A percentile compares a stretch with the other conserved stretches of the same genome.
Conservation (phyloP, 331 rosid genomes). For the Malus hybrid region DNA sequence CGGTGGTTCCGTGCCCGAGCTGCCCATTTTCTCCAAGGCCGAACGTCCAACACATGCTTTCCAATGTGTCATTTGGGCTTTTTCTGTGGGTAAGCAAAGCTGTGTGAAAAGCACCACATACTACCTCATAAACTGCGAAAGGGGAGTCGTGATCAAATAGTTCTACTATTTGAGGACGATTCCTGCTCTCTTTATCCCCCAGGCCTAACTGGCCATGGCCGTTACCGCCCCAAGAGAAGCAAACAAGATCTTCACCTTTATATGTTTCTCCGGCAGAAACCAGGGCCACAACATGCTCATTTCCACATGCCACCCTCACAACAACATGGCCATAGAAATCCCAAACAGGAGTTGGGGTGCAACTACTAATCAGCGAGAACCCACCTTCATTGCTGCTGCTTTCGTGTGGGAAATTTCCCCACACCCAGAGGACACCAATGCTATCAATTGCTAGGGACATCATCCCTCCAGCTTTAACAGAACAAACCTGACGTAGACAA, state of each 20-base stretch:
- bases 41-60: constrained; percentile 72
- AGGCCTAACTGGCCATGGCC: constrained; percentile 77
- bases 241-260: constrained; percentile 48
- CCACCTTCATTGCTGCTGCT: constrained; percentile 31
- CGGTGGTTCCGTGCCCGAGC: constrained; percentile 85
- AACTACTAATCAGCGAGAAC: constrained; percentile 42
- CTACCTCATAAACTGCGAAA: constrained; percentile 55
- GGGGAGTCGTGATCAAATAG: constrained; percentile 43
- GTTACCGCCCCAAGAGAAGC: constrained; percentile 90
- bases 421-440: constrained; percentile 68
- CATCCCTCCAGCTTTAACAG: constrained; percentile 89
- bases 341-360: constrained; percentile 63
- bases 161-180: constrained; percentile 48
- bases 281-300: constrained; percentile 70
- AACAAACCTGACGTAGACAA: constrained; percentile 41
- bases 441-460: constrained; percentile 77
- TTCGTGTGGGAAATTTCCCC: constrained; percentile 79
- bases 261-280: constrained; percentile 50
- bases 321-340: constrained; percentile 65
- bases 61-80: constrained; percentile 31
- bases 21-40: constrained; percentile 94
- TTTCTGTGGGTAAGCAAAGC: constrained; percentile 68
- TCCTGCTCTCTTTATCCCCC: constrained; percentile 60
- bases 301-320: constrained; percentile 91
- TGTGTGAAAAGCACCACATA: constrained; percentile 90